These are phyloP conservation scores for Gamsiella multidivaricata DNA, from an alignment of 192 early-diverging fungal species.

Conservation along the genomic window DNA sequence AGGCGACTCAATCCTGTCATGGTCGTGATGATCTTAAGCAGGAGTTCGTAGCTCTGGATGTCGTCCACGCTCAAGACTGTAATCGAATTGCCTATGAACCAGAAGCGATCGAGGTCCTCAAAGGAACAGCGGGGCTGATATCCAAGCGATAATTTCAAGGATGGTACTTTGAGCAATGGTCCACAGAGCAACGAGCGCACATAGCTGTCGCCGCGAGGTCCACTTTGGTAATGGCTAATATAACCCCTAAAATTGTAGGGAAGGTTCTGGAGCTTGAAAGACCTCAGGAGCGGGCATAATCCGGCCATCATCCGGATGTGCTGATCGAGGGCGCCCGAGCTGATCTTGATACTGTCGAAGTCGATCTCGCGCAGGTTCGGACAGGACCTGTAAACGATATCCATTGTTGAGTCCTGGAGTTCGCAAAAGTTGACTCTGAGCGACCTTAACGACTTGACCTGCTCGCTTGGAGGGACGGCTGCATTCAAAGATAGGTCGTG, in stretches of 20 bases:
- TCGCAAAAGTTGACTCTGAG: conserved; percentile 6
- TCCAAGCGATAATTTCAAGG: neutral
- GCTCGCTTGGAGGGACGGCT: neutral
- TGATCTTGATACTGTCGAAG: conserved; percentile 1
- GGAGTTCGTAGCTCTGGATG: neutral
- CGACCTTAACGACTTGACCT: neutral
- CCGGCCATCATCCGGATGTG: neutral
- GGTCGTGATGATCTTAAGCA: conserved; percentile 3
- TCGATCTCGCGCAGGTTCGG: conserved; percentile 16
- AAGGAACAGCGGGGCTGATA: neutral
- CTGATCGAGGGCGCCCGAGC: neutral
- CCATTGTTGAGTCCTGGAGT: neutral
- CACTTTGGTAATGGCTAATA: neutral
- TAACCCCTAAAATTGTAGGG: neutral
- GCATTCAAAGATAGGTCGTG: no score
- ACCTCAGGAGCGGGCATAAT: conserved; percentile 8
- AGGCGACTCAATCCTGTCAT: conserved; percentile 8
- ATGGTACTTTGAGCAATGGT: neutral
- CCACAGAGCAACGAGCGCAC: no score
- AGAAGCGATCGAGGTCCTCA: neutral
- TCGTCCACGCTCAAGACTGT: neutral
- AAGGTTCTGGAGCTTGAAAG: conserved; percentile 8
- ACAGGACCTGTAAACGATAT: conserved; percentile 4
- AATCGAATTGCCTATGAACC: neutral
- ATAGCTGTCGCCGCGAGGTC: no score